These are phyloP conservation scores for Lipomyces lipofer DNA, from an alignment of 805 yeast species.

Conservation along the genomic window DNA sequence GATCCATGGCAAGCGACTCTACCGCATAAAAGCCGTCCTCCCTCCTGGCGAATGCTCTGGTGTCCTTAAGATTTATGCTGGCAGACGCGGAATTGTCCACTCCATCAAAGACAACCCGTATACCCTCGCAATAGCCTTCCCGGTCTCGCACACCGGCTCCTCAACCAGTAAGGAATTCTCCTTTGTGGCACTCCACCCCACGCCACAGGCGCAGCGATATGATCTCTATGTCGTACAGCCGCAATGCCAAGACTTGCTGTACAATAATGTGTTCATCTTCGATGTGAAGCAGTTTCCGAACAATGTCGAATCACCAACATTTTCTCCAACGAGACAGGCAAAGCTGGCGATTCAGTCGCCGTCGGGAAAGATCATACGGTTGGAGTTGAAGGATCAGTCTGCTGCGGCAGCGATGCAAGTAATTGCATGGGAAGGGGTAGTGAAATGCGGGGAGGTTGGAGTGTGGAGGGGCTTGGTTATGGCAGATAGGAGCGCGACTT, in stretches of 20 bases:
- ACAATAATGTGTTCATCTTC: constrained; percentile 64
- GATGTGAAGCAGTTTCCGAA: constrained; percentile 61
- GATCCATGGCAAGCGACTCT: constrained; percentile 62
- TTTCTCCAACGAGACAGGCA: constrained; percentile 34
- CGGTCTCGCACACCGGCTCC: constrained; percentile 26
- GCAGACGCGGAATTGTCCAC: constrained; percentile 50
- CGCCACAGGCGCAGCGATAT: constrained; percentile 63
- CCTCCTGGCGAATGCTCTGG: constrained; percentile 74
- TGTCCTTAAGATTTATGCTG: constrained; percentile 71
- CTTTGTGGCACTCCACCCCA: constrained; percentile 71
- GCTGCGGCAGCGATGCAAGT: constrained; percentile 42
- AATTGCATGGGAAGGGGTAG: constrained; percentile 54
- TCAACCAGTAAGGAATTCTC: constrained; percentile 57
- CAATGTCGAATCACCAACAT: constrained; percentile 22
- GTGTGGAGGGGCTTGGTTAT: constrained; percentile 80
- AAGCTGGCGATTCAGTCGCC: constrained; percentile 80
- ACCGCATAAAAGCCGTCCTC: constrained; percentile 75
- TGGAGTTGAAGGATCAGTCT: constrained; percentile 44
- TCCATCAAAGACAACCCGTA: constrained; percentile 23
- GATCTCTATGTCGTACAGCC: constrained; percentile 87
- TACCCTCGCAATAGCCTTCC: constrained; percentile 42
- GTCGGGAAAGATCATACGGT: constrained; percentile 69
- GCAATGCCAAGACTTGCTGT: constrained; percentile 63
- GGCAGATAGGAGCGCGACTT: constrained; percentile 49
- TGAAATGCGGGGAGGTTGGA: constrained; percentile 71